Percentiles rank a stretch among this genome's conserved stretches.
Evolutionary conservation across 108 stramenopile genomes (phyloP).

Genomic region (Fragilaria crotonensis): DNA sequence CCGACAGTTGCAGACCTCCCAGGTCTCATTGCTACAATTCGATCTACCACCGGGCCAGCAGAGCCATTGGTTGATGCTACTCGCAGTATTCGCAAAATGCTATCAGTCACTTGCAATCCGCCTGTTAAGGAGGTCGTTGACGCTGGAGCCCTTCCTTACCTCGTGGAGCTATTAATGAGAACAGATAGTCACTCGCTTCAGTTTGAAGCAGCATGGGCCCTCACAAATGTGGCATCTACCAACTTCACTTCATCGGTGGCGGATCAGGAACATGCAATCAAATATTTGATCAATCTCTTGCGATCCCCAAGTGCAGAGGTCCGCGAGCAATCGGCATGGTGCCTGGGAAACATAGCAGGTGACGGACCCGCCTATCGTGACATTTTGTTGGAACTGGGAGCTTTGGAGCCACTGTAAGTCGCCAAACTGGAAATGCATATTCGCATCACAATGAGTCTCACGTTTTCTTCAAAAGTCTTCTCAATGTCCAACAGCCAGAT

Average conservation of each 20-base stretch:
- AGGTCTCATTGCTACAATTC: slow-evolving; percentile 17
- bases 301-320: slow-evolving; percentile 57
- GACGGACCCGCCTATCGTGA: slow-evolving; percentile 76
- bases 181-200: slow-evolving; percentile 41
- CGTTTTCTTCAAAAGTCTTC: slow-evolving; percentile 7
- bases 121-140: slow-evolving; percentile 77
- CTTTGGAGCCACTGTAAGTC: slow-evolving; percentile 45
- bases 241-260: slow-evolving; percentile 56
- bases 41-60: slow-evolving; percentile 21
- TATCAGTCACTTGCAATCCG: slow-evolving; percentile 75
- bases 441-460: background rate
- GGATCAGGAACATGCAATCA: slow-evolving; percentile 55
- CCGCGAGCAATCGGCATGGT: slow-evolving; percentile 94
- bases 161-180: slow-evolving; percentile 58
- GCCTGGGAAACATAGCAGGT: slow-evolving; percentile 93
- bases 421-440: background rate
- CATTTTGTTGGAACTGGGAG: slow-evolving; percentile 42
- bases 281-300: slow-evolving; percentile 60
- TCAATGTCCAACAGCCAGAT: slow-evolving; percentile 72
- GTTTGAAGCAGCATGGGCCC: slow-evolving; percentile 94
- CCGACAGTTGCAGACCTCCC: slow-evolving; percentile 48
- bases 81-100: slow-evolving; percentile 68
- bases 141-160: slow-evolving; percentile 55
- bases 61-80: slow-evolving; percentile 36
- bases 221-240: slow-evolving; percentile 93